Base-by-base conservation (phyloP, 768 basidiomycete species). In the Termitomyces sp. region DNA sequence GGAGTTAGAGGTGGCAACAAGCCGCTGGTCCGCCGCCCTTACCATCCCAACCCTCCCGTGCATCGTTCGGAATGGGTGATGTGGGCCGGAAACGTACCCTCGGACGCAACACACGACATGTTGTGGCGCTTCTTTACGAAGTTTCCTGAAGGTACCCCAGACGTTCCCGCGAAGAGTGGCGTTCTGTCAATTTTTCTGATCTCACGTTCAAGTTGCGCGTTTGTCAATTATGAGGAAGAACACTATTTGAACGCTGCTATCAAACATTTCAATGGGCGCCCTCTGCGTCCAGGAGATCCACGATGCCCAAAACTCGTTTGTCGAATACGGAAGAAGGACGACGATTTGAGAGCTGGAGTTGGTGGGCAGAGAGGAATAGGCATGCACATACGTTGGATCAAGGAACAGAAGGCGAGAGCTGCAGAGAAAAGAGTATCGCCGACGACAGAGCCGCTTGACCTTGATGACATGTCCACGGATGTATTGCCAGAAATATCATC, bases 81-180 rank as follows among this genome's bases (percentile, higher is more conserved):
- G 92, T 97, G 96, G 96, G 88, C 87, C 12, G 96, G 96, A 10
- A 98, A 98, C 69, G 89, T 97, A 3, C 92, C 92, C 2, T 81
- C 82, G 5, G 92, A 95, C 67, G 86, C 92, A 15, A 86, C 85
- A 3, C 84, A 93, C 62, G 88, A 93, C 65, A 95, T 97, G 69
- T 78, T 97, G 4, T 91, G 88, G 89, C 78, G 78, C 7, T 96
- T 95, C 72, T 95, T 98, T 76, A 87, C 82, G 63, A 72, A 66
- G 46, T 62, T 69, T 9, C 68, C 59, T 5, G 61, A 68, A 17
- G 40, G 29, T 14, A 58, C 17, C 10, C 20, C 46, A 20, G 55
- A 42, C 11, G 20, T 50, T 37, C 58, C 69, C 12, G 12, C 53
- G 17, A 29, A 46, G 60, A 78, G 78, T 46, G 92, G 92, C 8